Conservation (phyloP, 441 rosid genomes). For the Flueggea neowawraea region DNA sequence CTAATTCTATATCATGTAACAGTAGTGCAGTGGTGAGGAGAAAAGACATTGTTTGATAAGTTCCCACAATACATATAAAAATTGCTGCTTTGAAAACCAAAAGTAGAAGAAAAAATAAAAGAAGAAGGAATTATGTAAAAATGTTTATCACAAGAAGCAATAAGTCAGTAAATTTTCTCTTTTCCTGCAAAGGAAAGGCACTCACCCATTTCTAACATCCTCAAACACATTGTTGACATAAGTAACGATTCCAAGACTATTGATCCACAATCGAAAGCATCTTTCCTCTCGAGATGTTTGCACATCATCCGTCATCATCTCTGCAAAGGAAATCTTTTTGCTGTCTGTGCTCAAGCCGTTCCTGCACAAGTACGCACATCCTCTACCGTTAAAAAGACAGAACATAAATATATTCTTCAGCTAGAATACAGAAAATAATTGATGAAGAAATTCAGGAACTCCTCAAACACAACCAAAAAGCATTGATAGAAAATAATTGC, state of each 20-base stretch:
- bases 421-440: no score
- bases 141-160: not conserved
- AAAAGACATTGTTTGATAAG: no score
- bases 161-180: not conserved
- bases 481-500: not conserved
- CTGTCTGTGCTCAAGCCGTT: constrained; percentile 66
- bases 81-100: no score
- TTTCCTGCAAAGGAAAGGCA: constrained; percentile 3
- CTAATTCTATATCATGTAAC: not conserved
- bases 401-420: no score
- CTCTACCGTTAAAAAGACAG: not conserved
- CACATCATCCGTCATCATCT: constrained; percentile 87
- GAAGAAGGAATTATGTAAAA: no score
- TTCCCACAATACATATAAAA: no score
- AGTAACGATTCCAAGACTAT: constrained; percentile 71
- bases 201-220: constrained; percentile 85
- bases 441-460: no score
- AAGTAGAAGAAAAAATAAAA: no score
- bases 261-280: constrained; percentile 90
- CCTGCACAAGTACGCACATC: constrained; percentile 32
- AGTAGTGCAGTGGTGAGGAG: no score
- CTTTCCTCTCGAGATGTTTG: constrained; percentile 89
- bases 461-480: not conserved
- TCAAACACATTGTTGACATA: constrained; percentile 73
- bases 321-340: constrained; percentile 64